These are phyloP conservation scores for Talaromyces sp. DNA, from an alignment of 2,329 filamentous ascomycete genomes.

Conservation along the genomic window DNA sequence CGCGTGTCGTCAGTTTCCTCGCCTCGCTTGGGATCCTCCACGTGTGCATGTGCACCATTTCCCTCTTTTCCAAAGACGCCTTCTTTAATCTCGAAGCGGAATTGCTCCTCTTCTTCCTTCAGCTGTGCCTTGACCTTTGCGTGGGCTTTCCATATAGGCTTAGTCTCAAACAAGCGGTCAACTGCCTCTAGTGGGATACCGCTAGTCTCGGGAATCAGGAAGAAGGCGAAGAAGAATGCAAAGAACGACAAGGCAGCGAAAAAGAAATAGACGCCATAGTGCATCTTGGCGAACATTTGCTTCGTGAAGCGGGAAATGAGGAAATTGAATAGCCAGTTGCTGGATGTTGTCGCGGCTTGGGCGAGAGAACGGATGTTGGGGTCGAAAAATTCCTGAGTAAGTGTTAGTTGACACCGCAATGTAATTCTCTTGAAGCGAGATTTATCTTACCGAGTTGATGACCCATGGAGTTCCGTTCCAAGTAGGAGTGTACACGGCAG, in stretches of 20 bases:
- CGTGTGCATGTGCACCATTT: neutral
- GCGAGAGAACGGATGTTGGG: conserved; percentile 66
- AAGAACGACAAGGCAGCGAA: conserved; percentile 62
- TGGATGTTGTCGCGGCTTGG: conserved; percentile 60
- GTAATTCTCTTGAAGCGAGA: neutral
- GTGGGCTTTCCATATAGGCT: conserved; percentile 38
- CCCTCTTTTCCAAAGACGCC: neutral
- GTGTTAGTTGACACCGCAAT: neutral
- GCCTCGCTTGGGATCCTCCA: neutral
- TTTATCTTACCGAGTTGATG: neutral
- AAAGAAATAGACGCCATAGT: conserved; percentile 67
- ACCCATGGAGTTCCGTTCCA: neutral
- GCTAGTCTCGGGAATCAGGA: neutral
- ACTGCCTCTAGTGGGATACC: conserved; percentile 49
- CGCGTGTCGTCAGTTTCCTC: neutral
- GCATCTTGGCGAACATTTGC: conserved; percentile 41
- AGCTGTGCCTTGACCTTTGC: conserved; percentile 32
- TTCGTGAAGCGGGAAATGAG: conserved; percentile 36
- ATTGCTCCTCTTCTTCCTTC: conserved; percentile 32
- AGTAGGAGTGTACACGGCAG: neutral
- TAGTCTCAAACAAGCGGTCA: conserved; percentile 56
- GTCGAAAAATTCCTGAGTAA: conserved; percentile 62
- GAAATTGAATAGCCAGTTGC: conserved; percentile 38
- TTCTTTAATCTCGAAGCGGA: neutral
- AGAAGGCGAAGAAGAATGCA: conserved; percentile 28